phyloP scores from a whole-genome alignment of 2,329 filamentous ascomycete genomes.

The Daldinia sp. region DNA sequence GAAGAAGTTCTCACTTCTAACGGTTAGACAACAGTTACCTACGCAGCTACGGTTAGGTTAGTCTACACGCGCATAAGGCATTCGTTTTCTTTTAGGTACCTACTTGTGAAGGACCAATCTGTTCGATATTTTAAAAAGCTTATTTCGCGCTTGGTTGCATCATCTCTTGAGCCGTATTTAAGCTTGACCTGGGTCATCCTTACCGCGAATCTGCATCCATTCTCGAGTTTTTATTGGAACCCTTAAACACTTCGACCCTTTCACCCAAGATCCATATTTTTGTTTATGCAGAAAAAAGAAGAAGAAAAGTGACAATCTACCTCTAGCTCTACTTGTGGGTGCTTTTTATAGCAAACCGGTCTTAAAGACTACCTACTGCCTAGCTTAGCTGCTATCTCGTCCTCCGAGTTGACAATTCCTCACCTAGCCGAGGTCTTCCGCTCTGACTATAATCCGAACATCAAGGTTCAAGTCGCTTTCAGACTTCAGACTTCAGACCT shows the following conservation, averaged over 20 bases:
- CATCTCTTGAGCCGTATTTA: neutral
- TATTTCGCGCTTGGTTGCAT: neutral
- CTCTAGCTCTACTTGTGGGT: slow-evolving; percentile 11
- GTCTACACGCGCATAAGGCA: neutral
- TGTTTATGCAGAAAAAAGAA: neutral
- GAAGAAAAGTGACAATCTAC: slow-evolving; percentile 4
- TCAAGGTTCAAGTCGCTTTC: neutral
- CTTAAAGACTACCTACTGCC: slow-evolving; percentile 1
- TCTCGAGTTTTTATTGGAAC: neutral
- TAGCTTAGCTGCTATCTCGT: neutral
- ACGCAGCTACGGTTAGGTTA: no score
- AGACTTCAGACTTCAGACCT: neutral
- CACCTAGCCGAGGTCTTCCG: slow-evolving; percentile 8
- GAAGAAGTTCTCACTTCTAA: neutral
- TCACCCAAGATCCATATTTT: neutral
- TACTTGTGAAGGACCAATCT: neutral
- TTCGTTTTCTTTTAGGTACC: neutral
- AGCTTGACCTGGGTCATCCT: slow-evolving; percentile 1
- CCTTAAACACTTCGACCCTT: neutral
- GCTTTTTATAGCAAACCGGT: neutral
- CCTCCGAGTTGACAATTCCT: neutral
- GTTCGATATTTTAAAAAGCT: neutral
- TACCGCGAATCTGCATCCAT: slow-evolving; percentile 16
- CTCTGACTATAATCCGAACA: neutral
- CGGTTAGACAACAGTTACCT: no score